Evolutionary conservation across 2,329 filamentous ascomycete species (phyloP).

Genomic region (Scytalidium lignicola): DNA sequence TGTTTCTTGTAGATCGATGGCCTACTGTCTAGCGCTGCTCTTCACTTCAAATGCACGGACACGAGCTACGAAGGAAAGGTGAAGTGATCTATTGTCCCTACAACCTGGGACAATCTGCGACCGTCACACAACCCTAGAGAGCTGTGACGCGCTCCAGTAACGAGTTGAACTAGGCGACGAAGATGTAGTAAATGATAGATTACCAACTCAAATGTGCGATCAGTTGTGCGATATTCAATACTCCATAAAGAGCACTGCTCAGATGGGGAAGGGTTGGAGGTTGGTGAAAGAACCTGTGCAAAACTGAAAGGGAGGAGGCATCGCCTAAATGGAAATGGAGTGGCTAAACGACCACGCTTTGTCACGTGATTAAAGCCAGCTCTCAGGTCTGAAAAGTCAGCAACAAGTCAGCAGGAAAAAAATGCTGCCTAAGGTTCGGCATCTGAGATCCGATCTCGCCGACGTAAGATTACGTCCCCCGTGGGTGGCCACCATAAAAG

Average conservation of each 20-base stretch:
- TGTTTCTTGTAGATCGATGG: not conserved
- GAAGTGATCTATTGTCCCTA: slow-evolving; percentile 12
- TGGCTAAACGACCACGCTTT: too few relatives aligned
- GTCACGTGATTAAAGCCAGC: not conserved
- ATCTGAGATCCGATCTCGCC: too few relatives aligned
- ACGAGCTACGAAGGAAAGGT: slow-evolving; percentile 22
- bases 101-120: not conserved
- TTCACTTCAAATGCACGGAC: slow-evolving; percentile 12
- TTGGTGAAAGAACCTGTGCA: not conserved
- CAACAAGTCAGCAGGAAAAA: not conserved
- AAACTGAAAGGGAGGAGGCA: not conserved
- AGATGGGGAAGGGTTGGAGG: not conserved
- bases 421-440: too few relatives aligned
- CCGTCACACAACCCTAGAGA: not conserved
- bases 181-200: not conserved
- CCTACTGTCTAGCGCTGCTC: slow-evolving; percentile 18
- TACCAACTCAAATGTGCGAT: slow-evolving; percentile 15
- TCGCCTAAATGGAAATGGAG: not conserved
- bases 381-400: too few relatives aligned
- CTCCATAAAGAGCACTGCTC: not conserved
- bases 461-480: too few relatives aligned
- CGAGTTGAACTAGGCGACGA: slow-evolving; percentile 2
- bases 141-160: slow-evolving; percentile 9
- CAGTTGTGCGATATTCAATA: not conserved
- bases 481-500: too few relatives aligned